phyloP scores from a whole-genome alignment of 2,329 filamentous ascomycete species.

The Talaromyces piceae region DNA sequence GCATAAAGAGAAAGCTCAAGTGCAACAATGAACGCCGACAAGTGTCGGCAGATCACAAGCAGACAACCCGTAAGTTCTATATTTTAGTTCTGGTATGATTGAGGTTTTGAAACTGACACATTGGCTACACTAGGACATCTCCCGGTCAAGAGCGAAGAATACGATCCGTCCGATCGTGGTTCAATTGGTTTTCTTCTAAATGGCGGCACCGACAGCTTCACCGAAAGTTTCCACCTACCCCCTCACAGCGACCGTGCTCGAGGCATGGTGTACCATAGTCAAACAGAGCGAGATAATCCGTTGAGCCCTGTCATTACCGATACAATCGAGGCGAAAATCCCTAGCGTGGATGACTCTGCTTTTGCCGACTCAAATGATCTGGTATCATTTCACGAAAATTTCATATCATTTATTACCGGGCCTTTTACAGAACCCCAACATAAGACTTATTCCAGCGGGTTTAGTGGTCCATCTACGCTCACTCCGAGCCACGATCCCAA shows the following conservation, averaged over 20 bases:
- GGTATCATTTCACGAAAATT: slow-evolving; percentile 29
- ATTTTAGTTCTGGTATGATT: neutral
- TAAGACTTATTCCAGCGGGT: slow-evolving; percentile 15
- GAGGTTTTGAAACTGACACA: neutral
- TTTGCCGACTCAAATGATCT: slow-evolving; percentile 17
- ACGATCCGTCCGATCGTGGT: slow-evolving; percentile 34
- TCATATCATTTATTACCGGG: slow-evolving; percentile 32
- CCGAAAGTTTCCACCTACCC: slow-evolving; percentile 38
- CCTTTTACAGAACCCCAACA: slow-evolving; percentile 26
- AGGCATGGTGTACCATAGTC: slow-evolving; percentile 30
- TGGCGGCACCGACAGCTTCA: slow-evolving; percentile 40
- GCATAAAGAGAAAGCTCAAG: slow-evolving; percentile 34
- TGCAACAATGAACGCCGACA: slow-evolving; percentile 31
- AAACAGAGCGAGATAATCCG: slow-evolving; percentile 19
- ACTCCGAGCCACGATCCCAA: slow-evolving; percentile 16
- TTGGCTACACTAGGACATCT: slow-evolving; percentile 11
- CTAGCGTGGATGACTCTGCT: slow-evolving; percentile 16
- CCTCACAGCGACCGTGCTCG: slow-evolving; percentile 31
- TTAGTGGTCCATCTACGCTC: slow-evolving; percentile 14
- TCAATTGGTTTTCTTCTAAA: slow-evolving; percentile 43
- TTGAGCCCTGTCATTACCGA: slow-evolving; percentile 16
- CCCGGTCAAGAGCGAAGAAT: slow-evolving; percentile 21
- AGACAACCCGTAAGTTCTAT: neutral
- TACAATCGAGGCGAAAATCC: slow-evolving; percentile 12
- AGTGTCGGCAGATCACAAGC: slow-evolving; percentile 4